These are phyloP conservation scores for Globisporangium uncinulatum DNA, from an alignment of 352 stramenopile genomes.

Conservation along the genomic window DNA sequence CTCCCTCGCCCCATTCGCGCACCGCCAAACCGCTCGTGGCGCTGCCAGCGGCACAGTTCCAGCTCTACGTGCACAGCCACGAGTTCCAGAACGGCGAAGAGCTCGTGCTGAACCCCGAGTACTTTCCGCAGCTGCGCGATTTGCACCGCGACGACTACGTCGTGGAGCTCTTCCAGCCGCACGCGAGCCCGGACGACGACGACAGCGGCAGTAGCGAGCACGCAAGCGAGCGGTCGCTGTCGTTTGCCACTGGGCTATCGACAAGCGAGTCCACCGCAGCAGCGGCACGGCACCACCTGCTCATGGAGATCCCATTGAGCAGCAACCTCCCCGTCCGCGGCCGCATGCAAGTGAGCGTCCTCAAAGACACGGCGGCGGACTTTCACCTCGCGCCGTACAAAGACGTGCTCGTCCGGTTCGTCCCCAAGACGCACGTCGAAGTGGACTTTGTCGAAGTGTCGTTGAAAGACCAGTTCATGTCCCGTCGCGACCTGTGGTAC, in stretches of 20 bases:
- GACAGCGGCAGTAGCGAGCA: conserved; percentile 10
- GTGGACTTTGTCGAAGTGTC: conserved; percentile 89
- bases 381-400: conserved; percentile 76
- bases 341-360: conserved; percentile 75
- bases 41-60: conserved; percentile 56
- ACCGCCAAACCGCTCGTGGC: conserved; percentile 39
- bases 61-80: conserved; percentile 76
- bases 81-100: conserved; percentile 81
- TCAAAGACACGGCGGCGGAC: conserved; percentile 72
- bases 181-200: conserved; percentile 5
- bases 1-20: conserved; percentile 1
- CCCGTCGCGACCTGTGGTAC: conserved; percentile 89
- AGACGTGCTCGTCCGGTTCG: conserved; percentile 76
- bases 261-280: conserved; percentile 2
- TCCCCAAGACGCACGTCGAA: conserved; percentile 68
- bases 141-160: conserved; percentile 70
- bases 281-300: conserved; percentile 53
- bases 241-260: not conserved
- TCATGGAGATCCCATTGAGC: conserved; percentile 70
- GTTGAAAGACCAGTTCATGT: conserved; percentile 91
- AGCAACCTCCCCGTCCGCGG: conserved; percentile 61
- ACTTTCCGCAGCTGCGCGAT: conserved; percentile 67
- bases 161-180: conserved; percentile 74
- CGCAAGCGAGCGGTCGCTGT: conserved; percentile 11
- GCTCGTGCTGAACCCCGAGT: conserved; percentile 77